A percentile compares a stretch with the other conserved stretches of the same genome.
These are phyloP conservation scores for Neolentinus lepideus DNA, from an alignment of 1,284 basidiomycete genomes.

Conservation along the genomic window DNA sequence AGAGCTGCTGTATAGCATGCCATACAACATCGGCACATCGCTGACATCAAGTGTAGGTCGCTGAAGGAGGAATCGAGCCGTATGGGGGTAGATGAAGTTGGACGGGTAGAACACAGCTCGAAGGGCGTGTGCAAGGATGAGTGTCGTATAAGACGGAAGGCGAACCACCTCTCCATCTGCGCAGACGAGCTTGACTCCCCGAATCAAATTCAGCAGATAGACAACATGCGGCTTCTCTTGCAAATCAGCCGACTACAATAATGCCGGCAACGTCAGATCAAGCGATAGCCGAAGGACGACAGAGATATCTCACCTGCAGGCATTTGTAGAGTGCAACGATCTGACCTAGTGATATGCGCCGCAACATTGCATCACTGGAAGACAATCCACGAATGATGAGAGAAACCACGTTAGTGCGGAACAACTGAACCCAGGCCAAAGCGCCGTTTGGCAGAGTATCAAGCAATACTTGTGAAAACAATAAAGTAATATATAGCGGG, in stretches of 20 bases:
- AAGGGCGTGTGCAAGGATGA: constrained; percentile 78
- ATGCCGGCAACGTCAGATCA: constrained; percentile 1
- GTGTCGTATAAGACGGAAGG: constrained; percentile 70
- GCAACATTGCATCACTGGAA: constrained; percentile 53
- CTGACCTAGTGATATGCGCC: constrained; percentile 49
- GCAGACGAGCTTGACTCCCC: constrained; percentile 42
- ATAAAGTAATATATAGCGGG: constrained; percentile 69
- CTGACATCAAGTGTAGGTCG: constrained; percentile 64
- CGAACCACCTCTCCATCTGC: constrained; percentile 32
- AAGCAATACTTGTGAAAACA: constrained; percentile 58
- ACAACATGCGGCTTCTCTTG: constrained; percentile 77
- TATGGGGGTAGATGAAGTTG: constrained; percentile 74
- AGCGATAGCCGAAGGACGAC: not conserved
- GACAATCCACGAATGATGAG: constrained; percentile 73
- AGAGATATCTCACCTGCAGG: constrained; percentile 40
- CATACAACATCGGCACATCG: constrained; percentile 84
- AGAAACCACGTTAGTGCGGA: constrained; percentile 76
- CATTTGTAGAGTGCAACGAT: constrained; percentile 45
- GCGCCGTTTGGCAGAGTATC: constrained; percentile 53
- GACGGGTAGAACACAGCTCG: constrained; percentile 74
- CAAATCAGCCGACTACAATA: constrained; percentile 53
- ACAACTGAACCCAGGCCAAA: constrained; percentile 79
- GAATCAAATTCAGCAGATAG: constrained; percentile 70
- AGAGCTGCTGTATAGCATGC: constrained; percentile 75
- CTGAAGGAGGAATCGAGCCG: constrained; percentile 80